These are phyloP conservation scores for Rhizophagus prolifer DNA, from an alignment of 192 early-diverging fungal species.

Conservation along the genomic window DNA sequence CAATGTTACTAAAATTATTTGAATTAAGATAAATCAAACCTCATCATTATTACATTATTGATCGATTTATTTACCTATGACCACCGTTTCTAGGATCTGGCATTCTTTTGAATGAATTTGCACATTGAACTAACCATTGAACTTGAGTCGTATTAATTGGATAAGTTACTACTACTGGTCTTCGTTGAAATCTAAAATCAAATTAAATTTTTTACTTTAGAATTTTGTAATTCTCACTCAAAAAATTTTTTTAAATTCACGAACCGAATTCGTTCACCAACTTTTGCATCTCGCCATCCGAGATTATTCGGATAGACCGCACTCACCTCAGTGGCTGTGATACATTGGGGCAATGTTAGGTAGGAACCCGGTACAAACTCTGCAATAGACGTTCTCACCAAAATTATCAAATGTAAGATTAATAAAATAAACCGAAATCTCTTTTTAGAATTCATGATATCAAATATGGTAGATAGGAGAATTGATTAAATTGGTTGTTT, in stretches of 20 bases:
- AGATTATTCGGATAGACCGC: not conserved
- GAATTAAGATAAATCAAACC: not conserved
- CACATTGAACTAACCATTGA: constrained; percentile 2
- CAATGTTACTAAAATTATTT: not conserved
- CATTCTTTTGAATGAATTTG: not conserved
- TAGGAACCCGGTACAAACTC: not conserved
- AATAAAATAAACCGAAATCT: not conserved
- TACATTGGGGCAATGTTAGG: not conserved
- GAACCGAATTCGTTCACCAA: not conserved
- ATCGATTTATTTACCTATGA: constrained; percentile 12
- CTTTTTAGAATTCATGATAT: not conserved
- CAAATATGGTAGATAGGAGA: not conserved
- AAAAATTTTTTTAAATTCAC: not conserved
- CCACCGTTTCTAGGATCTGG: constrained; percentile 22
- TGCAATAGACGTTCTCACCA: not conserved
- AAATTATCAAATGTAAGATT: not conserved
- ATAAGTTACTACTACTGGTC: constrained; percentile 7
- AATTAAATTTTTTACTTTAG: not conserved
- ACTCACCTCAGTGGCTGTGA: not conserved
- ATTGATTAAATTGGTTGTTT: not conserved
- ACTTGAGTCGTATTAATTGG: constrained; percentile 26
- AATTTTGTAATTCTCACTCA: not conserved
- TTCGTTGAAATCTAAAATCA: not conserved
- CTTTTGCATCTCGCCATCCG: not conserved
- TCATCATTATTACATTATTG: not conserved